Evolutionary conservation across 1,284 basidiomycete genomes (phyloP), one percentile per base, ranked within the genome.

Genomic region (Sanghuangporus weigelae): DNA sequence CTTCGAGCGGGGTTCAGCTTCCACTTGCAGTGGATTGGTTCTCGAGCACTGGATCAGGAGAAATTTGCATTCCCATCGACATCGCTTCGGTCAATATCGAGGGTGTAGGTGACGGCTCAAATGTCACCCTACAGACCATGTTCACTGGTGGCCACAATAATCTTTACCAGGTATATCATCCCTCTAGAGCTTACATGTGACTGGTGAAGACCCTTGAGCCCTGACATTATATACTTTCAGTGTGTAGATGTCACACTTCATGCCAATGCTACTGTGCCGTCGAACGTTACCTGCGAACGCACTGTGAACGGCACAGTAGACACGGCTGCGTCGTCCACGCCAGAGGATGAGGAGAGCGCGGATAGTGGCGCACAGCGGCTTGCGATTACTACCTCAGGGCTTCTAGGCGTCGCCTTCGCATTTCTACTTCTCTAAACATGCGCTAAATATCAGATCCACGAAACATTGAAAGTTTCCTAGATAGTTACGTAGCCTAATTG

Each of bases 241-340:
- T 92, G 90, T 71, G 80, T 89, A 50, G 89, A 92, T 74, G 73
- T 93, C 59, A 83, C 85, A 7, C 77, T 93, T 38, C 78, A 82
- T 44, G 80, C 75, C 55, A 78, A 75, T 68, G 78, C 77, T 67
- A 77, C 74, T 10, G 75, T 73, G 11, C 76, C 78, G 1, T 70
- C 73, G 48, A 77, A 76, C 68, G 70, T 73, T 39, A 74, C 75
- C 3, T 80, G 79, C 70, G 51, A 64, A 21, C 68, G 70, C 58
- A 61, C 49, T 1, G 51, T 61, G 40, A 48, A 59, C 16, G 26
- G 42, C 16, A 38, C 59, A 19, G 48, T 51, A 12, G 53, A 39
- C 12, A 39, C 51, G 4, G 53, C 21, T 3, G 12, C 26, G n/a
- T 57, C 53, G 19, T 38, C 23, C 19, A 48, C 58, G 21, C 6